Evolutionary conservation across 495 filamentous ascomycete species (phyloP).

Genomic region (Penicillium psychrofluorescens): DNA sequence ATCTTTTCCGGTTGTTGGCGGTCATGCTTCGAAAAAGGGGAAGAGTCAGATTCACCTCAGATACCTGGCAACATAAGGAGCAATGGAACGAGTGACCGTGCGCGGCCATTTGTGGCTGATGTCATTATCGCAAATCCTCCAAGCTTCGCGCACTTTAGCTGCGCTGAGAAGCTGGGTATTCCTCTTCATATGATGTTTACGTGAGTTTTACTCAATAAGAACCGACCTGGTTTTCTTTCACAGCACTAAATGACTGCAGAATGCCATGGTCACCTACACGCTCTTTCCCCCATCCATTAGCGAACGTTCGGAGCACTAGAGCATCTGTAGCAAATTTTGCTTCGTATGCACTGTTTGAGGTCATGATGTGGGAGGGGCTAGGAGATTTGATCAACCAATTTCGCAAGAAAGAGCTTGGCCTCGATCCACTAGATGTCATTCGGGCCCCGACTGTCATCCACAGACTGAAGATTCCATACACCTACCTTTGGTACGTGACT

Average conservation of each 20-base stretch:
- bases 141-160: conserved; percentile 74
- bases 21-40: conserved; percentile 59
- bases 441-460: conserved; percentile 59
- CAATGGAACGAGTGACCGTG: conserved; percentile 20
- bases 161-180: conserved; percentile 72
- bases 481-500: conserved; percentile 60
- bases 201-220: conserved; percentile 34
- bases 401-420: conserved; percentile 51
- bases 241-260: conserved; percentile 21
- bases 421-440: conserved; percentile 59
- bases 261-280: conserved; percentile 56
- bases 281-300: conserved; percentile 46
- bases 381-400: conserved; percentile 72
- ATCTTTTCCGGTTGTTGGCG: conserved; percentile 73
- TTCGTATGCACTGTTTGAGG: conserved; percentile 67
- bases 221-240: too few species aligned
- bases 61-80: conserved; percentile 34
- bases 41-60: conserved; percentile 41
- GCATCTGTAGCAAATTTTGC: conserved; percentile 59
- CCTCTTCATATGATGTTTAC: conserved; percentile 82
- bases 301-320: conserved; percentile 46
- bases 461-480: conserved; percentile 63
- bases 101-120: conserved; percentile 66
- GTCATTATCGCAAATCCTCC: conserved; percentile 82
- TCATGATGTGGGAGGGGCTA: conserved; percentile 75